These are phyloP conservation scores for Trifolium repens DNA, from an alignment of 306 rosid genomes.

Conservation along the genomic window DNA sequence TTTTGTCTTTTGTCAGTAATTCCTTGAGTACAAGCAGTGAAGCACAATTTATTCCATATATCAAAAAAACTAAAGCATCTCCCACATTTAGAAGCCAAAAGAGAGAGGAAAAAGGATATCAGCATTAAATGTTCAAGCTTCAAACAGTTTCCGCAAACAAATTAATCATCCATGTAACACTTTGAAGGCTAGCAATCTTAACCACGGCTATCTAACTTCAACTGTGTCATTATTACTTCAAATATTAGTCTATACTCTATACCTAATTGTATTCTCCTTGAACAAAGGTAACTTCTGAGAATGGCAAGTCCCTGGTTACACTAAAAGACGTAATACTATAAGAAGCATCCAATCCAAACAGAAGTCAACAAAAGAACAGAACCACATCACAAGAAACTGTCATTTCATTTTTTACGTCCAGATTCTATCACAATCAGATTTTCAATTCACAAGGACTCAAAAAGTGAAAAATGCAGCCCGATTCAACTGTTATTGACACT, in stretches of 20 bases:
- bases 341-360: slow-evolving; percentile 12
- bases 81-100: not conserved
- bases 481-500: not conserved
- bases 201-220: not conserved
- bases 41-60: slow-evolving; percentile 8
- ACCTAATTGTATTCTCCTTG: not conserved
- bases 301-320: not conserved
- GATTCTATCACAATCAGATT: slow-evolving; percentile 2
- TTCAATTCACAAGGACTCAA: slow-evolving; percentile 20
- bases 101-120: not conserved
- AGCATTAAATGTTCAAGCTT: slow-evolving; percentile 12
- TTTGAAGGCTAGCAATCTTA: not conserved
- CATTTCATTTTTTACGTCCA: slow-evolving; percentile 5
- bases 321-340: not conserved
- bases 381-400: not conserved
- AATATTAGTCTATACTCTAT: slow-evolving; percentile 7
- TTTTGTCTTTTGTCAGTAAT: not conserved
- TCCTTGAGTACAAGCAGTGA: not conserved
- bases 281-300: slow-evolving; percentile 5
- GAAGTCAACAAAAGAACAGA: not conserved
- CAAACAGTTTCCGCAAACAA: slow-evolving; percentile 1
- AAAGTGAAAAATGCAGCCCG: slow-evolving; percentile 24
- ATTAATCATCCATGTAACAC: not conserved
- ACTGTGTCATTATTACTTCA: not conserved
- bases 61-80: not conserved